Evolutionary conservation across 148 eudicot genomes (phyloP), one percentile per base, ranked within the genome.

Genomic region (Limonium bicolor): DNA sequence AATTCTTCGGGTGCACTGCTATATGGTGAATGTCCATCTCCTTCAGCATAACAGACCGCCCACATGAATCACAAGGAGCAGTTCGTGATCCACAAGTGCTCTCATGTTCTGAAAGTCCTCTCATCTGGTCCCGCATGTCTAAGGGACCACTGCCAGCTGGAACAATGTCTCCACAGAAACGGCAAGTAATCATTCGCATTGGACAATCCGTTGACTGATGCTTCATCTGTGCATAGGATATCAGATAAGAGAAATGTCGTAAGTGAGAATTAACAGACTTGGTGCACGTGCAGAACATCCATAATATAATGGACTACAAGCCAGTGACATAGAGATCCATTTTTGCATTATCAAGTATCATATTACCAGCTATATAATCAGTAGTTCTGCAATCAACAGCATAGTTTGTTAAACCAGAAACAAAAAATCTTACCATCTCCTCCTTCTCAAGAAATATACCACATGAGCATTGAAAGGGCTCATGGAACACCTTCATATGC

Each of bases 1-100:
- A 80, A 53, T 63, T 74, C 52, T 69, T 78, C 40, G 73, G 93
- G 72, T 86, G 96, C 45, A 86, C 93, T 27, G 96, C 96, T 51
- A 78, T 63, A 29, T 45, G 93, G 61, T 86, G 96, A 37, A 86
- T 86, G 44, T 86, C 93, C 96, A 86, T 86, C 54, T 86, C 96
- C 63, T 86, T 86, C 52, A 82, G 44, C 96, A 82, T 82, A 26
- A 87, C 88, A 20, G 96, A 51, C 33, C 94, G 77, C 38, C 96
- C 94, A 47, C 94, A 87, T 6, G 88, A 87, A 71, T 76, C 88
- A 47, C 96, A 87, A 3, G 94, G 96, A 36, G 94, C 80, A 7
- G 94, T 86, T 60, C 96, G 66, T 26, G 94, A 87, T 36, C 96
- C 94, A 45, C 96, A 87, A 7, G 62, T 9, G 57, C 88, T 78